These are phyloP conservation scores for Coemansia sp. DNA, from an alignment of 192 early-diverging fungal species.

Conservation along the genomic window DNA sequence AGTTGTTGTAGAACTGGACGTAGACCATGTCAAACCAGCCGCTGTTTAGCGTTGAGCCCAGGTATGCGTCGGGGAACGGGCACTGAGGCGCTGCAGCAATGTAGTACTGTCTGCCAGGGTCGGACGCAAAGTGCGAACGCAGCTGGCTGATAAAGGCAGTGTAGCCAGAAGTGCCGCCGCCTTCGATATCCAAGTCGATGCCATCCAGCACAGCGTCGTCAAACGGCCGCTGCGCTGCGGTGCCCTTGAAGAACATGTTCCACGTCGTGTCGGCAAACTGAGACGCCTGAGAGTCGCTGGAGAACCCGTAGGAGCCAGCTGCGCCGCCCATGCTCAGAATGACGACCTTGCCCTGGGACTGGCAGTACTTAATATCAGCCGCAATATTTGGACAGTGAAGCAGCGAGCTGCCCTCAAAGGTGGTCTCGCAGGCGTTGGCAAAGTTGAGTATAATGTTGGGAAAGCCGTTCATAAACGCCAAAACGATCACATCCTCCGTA, in stretches of 20 bases:
- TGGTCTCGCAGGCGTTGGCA: slow-evolving; percentile 59
- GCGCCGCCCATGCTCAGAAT: slow-evolving; percentile 68
- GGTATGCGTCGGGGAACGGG: slow-evolving; percentile 58
- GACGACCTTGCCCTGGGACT: slow-evolving; percentile 61
- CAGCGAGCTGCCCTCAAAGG: slow-evolving; percentile 57
- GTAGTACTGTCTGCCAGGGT: slow-evolving; percentile 53
- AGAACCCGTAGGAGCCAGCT: slow-evolving; percentile 58
- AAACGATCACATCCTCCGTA: slow-evolving; percentile 59
- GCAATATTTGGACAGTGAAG: slow-evolving; percentile 59
- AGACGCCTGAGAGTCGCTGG: slow-evolving; percentile 31
- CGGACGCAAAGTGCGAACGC: slow-evolving; percentile 46
- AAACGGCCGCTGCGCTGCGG: slow-evolving; percentile 55
- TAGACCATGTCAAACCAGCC: slow-evolving; percentile 65
- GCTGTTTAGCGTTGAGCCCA: slow-evolving; percentile 53
- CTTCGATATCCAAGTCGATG: slow-evolving; percentile 63
- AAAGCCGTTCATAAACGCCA: slow-evolving; percentile 64
- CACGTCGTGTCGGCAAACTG: slow-evolving; percentile 58
- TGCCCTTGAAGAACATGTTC: slow-evolving; percentile 65
- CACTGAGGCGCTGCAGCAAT: slow-evolving; percentile 61
- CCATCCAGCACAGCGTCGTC: slow-evolving; percentile 62
- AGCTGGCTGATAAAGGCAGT: slow-evolving; percentile 53
- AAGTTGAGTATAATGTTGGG: slow-evolving; percentile 60
- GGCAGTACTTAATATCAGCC: slow-evolving; percentile 66
- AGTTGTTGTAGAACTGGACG: slow-evolving; percentile 77
- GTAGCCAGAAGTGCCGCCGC: slow-evolving; percentile 45